A percentile compares a stretch with the other conserved stretches of the same genome.
These are phyloP conservation scores for Agroathelia rolfsii DNA, from an alignment of 1,284 basidiomycete species.

Conservation along the genomic window DNA sequence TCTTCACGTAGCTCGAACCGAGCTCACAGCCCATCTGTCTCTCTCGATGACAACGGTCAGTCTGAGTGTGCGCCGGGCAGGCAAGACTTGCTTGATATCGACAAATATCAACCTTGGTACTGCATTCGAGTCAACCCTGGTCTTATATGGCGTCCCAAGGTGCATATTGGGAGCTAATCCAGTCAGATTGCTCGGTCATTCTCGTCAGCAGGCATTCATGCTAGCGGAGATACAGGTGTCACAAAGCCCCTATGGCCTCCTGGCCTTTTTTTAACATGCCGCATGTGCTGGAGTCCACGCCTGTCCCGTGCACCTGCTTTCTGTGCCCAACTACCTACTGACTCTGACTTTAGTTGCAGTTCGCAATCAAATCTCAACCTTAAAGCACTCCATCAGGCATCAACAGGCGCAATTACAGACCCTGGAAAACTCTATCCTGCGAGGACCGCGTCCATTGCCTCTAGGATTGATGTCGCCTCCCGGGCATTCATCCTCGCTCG, in stretches of 20 bases:
- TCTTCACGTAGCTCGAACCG: conserved; percentile 45
- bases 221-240: too few relatives aligned
- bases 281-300: too few relatives aligned
- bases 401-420: conserved; percentile 62
- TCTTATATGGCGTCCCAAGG: too few relatives aligned
- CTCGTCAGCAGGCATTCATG: too few relatives aligned
- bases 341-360: conserved; percentile 40
- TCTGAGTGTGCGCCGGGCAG: too few relatives aligned
- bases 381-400: conserved; percentile 69
- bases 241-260: too few relatives aligned
- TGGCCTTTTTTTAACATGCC: conserved; percentile 20
- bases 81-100: conserved; percentile 13
- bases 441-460: conserved; percentile 48
- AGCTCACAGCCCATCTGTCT: conserved; percentile 41
- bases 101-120: conserved; percentile 13
- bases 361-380: conserved; percentile 61
- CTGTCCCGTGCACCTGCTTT: not conserved
- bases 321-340: not conserved
- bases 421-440: conserved; percentile 55
- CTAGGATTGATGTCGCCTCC: conserved; percentile 29
- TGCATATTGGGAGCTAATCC: too few relatives aligned
- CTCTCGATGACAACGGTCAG: conserved; percentile 51
- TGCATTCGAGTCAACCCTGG: conserved; percentile 13
- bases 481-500: conserved; percentile 23
- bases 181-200: too few relatives aligned